Evolutionary conservation across 2,329 filamentous ascomycete species (phyloP), one percentile per base, ranked within the genome.

Genomic region (Salinomyces thailandicus): DNA sequence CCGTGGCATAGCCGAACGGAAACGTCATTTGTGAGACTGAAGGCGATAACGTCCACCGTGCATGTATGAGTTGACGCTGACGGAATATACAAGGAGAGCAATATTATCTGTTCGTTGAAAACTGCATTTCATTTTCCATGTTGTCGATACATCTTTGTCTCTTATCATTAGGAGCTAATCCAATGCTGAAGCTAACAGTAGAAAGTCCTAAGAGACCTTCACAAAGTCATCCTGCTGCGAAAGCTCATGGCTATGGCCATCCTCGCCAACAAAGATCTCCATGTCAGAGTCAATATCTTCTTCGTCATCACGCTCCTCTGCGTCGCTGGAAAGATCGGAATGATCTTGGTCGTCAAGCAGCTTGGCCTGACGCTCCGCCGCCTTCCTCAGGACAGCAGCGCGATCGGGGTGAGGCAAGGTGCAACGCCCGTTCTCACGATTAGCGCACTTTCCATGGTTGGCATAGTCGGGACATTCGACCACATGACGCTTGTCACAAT

Each of bases 381-480:
- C 68, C 60, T 73, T 75, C 60, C 75, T 72, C 59, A 80, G 79
- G 54, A 85, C 81, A 53, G 83, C 86, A 57, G 86, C 86, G 62
- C 84, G 79, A 64, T 91, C 84, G 58, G 89, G 77, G 64, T 98
- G 91, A 41, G 78, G 81, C 37, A 94, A 73, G 58, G 81, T 82
- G 68, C 89, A 96, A 48, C 79, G 78, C 16, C 49, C 47, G 29
- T 48, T 45, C 34, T 49, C 46, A 62, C 79, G 77, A 58, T 74
- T 77, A 58, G 77, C 78, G 74, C 91, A 98, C 44, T 71, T 68
- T 52, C 89, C 89, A 42, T 75, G 85, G 63, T 94, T 93, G 72
- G 85, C 84, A 68, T 93, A 95, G 59, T 93, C 83, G 44, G 91
- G 89, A 62, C 91, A 96, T 62, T 96, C 89, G 39, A 45, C 37